Conservation (phyloP, 2,329 filamentous ascomycete genomes). For the Colletotrichum destructivum region DNA sequence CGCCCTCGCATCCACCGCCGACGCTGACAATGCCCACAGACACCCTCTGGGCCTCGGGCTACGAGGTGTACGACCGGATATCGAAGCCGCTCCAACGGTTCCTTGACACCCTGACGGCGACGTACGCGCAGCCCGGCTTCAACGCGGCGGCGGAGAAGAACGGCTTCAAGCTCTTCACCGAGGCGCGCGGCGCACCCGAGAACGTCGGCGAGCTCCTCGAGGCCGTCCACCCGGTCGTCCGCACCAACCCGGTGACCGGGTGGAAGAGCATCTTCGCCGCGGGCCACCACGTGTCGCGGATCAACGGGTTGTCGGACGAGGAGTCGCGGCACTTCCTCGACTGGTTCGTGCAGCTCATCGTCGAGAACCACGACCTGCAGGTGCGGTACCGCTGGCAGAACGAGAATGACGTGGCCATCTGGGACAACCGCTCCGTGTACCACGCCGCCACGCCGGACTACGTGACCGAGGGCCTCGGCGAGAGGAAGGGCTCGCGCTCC, state of each 20-base stretch:
- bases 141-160: slow-evolving; percentile 61
- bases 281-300: slow-evolving; percentile 64
- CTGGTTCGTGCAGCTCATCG: slow-evolving; percentile 66
- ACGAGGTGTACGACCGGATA: slow-evolving; percentile 75
- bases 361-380: slow-evolving; percentile 71
- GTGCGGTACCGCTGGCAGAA: slow-evolving; percentile 62
- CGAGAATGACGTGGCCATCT: slow-evolving; percentile 67
- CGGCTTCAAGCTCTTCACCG: slow-evolving; percentile 62
- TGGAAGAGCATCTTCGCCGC: slow-evolving; percentile 71
- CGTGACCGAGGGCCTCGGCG: slow-evolving; percentile 59
- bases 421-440: slow-evolving; percentile 71
- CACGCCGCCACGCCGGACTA: slow-evolving; percentile 70
- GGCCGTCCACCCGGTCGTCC: slow-evolving; percentile 68
- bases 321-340: slow-evolving; percentile 65
- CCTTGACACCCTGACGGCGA: slow-evolving; percentile 71
- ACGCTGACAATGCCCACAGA: slow-evolving; percentile 50
- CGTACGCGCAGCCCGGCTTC: slow-evolving; percentile 66
- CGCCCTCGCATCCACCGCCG: background rate
- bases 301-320: slow-evolving; percentile 64
- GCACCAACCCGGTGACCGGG: slow-evolving; percentile 71
- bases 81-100: slow-evolving; percentile 70
- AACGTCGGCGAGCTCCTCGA: slow-evolving; percentile 64
- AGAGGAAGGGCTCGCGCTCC: slow-evolving; percentile 64
- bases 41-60: slow-evolving; percentile 73
- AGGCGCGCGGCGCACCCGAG: slow-evolving; percentile 64